phyloP scores from a whole-genome alignment of 192 early-diverging fungal genomes.

The Podila horticola region DNA sequence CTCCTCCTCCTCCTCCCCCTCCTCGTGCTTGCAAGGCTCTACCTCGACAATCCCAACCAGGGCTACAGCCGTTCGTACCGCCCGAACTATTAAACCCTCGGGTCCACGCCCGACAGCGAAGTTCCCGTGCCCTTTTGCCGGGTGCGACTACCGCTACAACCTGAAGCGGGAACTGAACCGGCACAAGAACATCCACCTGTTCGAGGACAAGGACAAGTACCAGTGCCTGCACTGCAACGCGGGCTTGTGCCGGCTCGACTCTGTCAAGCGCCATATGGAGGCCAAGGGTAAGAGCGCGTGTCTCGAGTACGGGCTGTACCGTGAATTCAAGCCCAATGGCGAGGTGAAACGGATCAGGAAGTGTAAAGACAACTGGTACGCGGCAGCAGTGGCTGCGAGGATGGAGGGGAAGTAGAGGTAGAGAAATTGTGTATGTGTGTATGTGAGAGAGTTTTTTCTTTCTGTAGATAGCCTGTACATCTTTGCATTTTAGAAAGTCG shows the following conservation, averaged over 20 bases:
- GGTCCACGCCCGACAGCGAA: constrained; percentile 10
- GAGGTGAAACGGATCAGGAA: constrained; percentile 8
- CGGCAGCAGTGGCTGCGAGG: constrained; percentile 5
- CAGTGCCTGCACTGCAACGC: constrained; percentile 37
- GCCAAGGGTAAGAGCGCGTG: constrained; percentile 49
- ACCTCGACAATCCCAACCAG: background rate
- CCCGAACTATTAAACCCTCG: background rate
- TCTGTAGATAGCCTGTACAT: too few relatives aligned
- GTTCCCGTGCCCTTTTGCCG: constrained; percentile 23
- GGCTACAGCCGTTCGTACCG: background rate
- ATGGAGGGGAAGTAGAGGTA: background rate
- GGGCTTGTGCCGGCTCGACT: constrained; percentile 41
- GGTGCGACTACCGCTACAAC: constrained; percentile 36
- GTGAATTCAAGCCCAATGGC: constrained; percentile 31
- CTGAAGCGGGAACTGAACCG: constrained; percentile 42
- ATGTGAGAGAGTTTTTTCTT: too few relatives aligned
- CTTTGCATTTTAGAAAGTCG: too few relatives aligned
- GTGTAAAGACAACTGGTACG: constrained; percentile 46
- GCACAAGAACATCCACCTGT: constrained; percentile 38
- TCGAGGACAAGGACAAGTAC: constrained; percentile 39
- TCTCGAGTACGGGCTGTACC: constrained; percentile 25
- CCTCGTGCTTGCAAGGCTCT: too few relatives aligned
- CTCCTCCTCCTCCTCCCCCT: too few relatives aligned
- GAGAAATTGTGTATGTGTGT: too few relatives aligned
- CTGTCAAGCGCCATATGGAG: constrained; percentile 50